Evolutionary conservation across 2,329 filamentous ascomycete genomes (phyloP).

Genomic region (Myriosclerotinia duriaeana): DNA sequence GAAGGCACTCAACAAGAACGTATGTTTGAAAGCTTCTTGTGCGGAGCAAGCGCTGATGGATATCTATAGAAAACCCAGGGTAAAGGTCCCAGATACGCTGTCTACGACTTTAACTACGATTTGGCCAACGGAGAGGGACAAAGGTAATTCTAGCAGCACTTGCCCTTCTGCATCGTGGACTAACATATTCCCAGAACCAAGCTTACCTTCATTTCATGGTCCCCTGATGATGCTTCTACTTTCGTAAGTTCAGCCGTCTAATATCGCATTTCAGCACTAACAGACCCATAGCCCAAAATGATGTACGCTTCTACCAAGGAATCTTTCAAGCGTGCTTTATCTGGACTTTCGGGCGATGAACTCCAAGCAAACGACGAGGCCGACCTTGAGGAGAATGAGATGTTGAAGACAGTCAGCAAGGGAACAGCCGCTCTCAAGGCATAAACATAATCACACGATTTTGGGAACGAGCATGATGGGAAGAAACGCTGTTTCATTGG

Average conservation of each 20-base stretch:
- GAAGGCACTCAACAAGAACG: slow-evolving; percentile 69
- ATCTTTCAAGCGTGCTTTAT: slow-evolving; percentile 75
- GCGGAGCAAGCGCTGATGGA: slow-evolving; percentile 20
- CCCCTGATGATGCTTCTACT: slow-evolving; percentile 75
- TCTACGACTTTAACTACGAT: slow-evolving; percentile 82
- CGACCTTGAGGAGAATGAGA: slow-evolving; percentile 74
- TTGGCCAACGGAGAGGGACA: slow-evolving; percentile 70
- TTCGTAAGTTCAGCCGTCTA: slow-evolving; percentile 46
- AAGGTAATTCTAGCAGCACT: slow-evolving; percentile 51
- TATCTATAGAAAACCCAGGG: slow-evolving; percentile 52
- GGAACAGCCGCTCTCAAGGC: slow-evolving; percentile 34
- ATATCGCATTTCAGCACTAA: not conserved
- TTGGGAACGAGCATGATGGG: slow-evolving; percentile 20
- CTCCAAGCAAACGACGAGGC: slow-evolving; percentile 82
- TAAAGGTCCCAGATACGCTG: slow-evolving; percentile 77
- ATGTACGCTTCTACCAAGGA: slow-evolving; percentile 88
- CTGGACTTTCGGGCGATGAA: slow-evolving; percentile 67
- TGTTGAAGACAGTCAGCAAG: slow-evolving; percentile 67
- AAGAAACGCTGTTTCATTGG: slow-evolving; percentile 33
- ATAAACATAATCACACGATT: slow-evolving; percentile 16
- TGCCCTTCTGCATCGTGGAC: slow-evolving; percentile 24
- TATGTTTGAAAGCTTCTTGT: slow-evolving; percentile 42
- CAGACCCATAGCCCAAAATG: slow-evolving; percentile 69
- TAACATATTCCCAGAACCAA: slow-evolving; percentile 59
- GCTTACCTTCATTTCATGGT: slow-evolving; percentile 77